Evolutionary conservation across 306 rosid genomes (phyloP).

Genomic region (Gastrolobium bilobum): DNA sequence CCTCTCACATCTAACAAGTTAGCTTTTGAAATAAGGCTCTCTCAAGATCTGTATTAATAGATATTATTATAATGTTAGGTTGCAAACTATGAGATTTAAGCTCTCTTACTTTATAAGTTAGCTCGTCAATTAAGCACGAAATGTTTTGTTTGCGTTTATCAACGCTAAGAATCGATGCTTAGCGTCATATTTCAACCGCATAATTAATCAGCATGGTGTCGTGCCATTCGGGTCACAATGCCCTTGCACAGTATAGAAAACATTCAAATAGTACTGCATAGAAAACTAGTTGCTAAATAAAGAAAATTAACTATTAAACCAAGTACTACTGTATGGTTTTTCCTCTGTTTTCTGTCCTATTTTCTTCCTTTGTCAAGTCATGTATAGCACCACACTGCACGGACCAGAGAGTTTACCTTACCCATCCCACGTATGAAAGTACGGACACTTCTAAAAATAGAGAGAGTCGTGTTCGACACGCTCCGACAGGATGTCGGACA

Average conservation of each 20-base stretch:
- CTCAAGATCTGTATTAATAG: too few relatives aligned
- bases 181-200: conserved; percentile 13
- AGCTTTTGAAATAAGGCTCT: too few relatives aligned
- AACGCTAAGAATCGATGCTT: background rate
- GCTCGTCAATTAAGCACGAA: too few relatives aligned
- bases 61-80: too few relatives aligned
- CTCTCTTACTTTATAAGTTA: too few relatives aligned
- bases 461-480: too few relatives aligned
- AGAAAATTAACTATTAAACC: background rate
- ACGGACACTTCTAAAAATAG: too few relatives aligned
- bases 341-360: background rate
- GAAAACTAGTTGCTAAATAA: background rate
- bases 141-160: background rate
- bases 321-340: background rate
- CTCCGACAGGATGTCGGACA: too few relatives aligned
- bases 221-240: conserved; percentile 29
- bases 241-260: background rate
- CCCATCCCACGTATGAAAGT: background rate
- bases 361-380: conserved; percentile 32
- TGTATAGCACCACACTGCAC: background rate
- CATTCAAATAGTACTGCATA: background rate
- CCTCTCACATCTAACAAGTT: too few relatives aligned
- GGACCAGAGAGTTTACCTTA: conserved; percentile 21
- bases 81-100: too few relatives aligned
- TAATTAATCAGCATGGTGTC: conserved; percentile 9